phyloP scores from a whole-genome alignment of 1,139 yeast species.

The Debaryomycetaceae sp. region DNA sequence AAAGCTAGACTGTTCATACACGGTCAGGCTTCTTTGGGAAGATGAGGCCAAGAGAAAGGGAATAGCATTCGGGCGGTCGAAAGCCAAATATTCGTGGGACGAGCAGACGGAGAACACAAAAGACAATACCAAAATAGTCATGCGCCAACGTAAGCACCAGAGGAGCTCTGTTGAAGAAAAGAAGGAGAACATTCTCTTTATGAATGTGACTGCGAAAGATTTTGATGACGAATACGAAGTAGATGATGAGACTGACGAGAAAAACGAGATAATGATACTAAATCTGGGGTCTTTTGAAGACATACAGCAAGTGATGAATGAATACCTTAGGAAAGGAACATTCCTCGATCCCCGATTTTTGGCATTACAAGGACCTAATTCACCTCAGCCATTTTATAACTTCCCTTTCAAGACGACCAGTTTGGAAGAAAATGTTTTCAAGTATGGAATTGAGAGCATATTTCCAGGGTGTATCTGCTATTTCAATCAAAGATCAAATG shows the following conservation, averaged over 20 bases:
- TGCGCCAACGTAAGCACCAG: background rate
- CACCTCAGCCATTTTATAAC: background rate
- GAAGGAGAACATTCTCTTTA: slow-evolving; percentile 14
- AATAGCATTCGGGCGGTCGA: slow-evolving; percentile 33
- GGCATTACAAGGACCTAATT: background rate
- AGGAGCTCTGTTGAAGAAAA: background rate
- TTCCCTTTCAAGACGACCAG: slow-evolving; percentile 7
- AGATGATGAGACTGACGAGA: background rate
- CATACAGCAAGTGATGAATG: background rate
- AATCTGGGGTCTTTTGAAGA: background rate
- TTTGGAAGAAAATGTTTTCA: slow-evolving; percentile 19
- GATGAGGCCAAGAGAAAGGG: slow-evolving; percentile 31
- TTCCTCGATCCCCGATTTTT: background rate
- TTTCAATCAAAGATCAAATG: slow-evolving; percentile 9
- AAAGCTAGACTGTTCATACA: slow-evolving; percentile 16
- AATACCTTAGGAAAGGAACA: background rate
- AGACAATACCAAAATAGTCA: background rate
- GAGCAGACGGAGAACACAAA: background rate
- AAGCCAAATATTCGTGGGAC: background rate
- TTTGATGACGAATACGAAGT: background rate
- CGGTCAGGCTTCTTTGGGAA: slow-evolving; percentile 23
- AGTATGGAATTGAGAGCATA: slow-evolving; percentile 27
- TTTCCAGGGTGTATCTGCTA: slow-evolving; percentile 35
- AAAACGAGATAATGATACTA: background rate
- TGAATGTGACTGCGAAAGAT: slow-evolving; percentile 22